Evolutionary conservation across 2,329 filamentous ascomycete genomes (phyloP).

Genomic region (Botrytis fabae): DNA sequence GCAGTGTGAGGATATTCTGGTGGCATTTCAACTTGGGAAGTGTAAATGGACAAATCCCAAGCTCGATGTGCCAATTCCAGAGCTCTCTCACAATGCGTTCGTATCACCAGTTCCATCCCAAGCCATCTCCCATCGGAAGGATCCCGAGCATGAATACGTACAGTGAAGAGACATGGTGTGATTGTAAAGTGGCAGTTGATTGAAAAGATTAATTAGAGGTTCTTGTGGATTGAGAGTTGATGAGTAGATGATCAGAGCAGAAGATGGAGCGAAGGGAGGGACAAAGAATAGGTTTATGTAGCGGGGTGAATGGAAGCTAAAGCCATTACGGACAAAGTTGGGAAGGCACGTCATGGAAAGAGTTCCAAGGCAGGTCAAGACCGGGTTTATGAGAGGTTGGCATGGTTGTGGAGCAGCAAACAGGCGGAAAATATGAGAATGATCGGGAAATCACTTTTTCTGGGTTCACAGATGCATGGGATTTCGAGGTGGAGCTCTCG

Average conservation of each 20-base stretch:
- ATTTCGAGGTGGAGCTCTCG: neutral
- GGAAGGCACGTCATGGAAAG: conserved; percentile 20
- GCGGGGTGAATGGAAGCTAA: conserved; percentile 17
- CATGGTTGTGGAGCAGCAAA: neutral
- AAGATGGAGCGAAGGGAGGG: neutral
- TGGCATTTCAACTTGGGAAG: neutral
- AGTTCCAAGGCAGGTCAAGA: conserved; percentile 11
- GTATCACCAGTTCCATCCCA: neutral
- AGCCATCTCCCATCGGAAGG: neutral
- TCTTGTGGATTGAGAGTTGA: conserved; percentile 23
- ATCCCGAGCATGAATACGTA: conserved; percentile 25
- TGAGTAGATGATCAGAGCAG: neutral
- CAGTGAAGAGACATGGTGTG: conserved; percentile 38
- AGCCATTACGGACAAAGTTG: conserved; percentile 20
- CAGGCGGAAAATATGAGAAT: neutral
- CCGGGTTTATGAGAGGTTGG: conserved; percentile 1
- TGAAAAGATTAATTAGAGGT: conserved; percentile 18
- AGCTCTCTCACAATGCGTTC: conserved; percentile 2
- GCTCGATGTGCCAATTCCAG: neutral
- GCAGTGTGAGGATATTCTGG: neutral
- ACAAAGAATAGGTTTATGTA: conserved; percentile 17
- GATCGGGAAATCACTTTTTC: neutral
- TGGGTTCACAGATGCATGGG: neutral
- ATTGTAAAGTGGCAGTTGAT: conserved; percentile 23
- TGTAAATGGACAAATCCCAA: neutral